Conservation (phyloP, 257 asterid genomes). For the Mitragyna speciosa region DNA sequence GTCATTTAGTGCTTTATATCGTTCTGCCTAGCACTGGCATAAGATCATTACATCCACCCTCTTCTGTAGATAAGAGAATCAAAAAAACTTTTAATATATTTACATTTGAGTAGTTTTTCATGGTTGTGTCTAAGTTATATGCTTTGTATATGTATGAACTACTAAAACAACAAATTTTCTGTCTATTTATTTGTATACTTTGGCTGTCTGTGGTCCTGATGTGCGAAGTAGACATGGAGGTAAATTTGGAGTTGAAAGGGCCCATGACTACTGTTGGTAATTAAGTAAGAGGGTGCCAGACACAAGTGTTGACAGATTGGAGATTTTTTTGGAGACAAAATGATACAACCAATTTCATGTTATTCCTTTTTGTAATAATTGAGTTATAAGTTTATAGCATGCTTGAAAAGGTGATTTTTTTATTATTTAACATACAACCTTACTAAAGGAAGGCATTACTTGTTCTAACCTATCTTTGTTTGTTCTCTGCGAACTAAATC, state of each 20-base stretch:
- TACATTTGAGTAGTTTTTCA: neutral
- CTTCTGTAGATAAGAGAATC: conserved; percentile 1
- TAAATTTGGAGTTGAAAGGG: neutral
- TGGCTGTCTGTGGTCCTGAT: neutral
- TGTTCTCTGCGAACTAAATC: neutral
- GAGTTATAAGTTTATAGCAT: neutral
- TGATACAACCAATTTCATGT: neutral
- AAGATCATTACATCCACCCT: neutral
- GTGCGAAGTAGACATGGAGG: neutral
- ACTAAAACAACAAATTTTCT: neutral
- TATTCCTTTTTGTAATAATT: neutral
- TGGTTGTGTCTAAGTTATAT: neutral
- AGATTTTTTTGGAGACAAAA: neutral
- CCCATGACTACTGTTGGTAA: neutral
- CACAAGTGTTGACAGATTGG: neutral
- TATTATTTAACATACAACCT: neutral
- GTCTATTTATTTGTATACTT: neutral
- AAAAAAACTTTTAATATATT: neutral
- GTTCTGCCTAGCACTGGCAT: neutral
- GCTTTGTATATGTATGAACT: neutral
- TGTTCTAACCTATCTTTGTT: neutral
- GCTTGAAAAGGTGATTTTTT: neutral
- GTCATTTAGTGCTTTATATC: neutral
- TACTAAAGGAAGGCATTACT: neutral
- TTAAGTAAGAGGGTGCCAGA: neutral